A percentile compares a stretch with the other conserved stretches of the same genome.
phyloP scores from a whole-genome alignment of 2,329 filamentous ascomycete species.

The Fusarium xylarioides region DNA sequence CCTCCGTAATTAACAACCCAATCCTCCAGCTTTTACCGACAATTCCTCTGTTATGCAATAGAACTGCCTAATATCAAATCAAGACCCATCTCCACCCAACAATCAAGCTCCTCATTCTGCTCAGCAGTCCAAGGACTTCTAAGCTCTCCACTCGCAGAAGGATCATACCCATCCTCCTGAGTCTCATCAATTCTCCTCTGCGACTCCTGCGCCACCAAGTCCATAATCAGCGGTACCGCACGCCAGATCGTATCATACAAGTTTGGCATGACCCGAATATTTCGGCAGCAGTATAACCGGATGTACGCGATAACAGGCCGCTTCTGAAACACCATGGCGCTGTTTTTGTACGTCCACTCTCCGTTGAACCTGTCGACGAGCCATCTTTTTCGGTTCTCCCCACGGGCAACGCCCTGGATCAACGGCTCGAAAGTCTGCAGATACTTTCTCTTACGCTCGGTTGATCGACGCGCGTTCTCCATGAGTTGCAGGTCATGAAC shows the following conservation, averaged over 20 bases:
- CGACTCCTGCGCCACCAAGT: background rate
- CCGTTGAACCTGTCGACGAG: background rate
- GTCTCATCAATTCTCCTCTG: background rate
- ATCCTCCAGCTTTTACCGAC: background rate
- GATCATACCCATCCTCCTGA: background rate
- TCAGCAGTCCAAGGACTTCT: background rate
- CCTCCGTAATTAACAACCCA: no score
- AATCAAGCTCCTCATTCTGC: background rate
- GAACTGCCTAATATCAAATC: background rate
- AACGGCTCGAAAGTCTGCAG: background rate
- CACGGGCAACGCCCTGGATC: no score
- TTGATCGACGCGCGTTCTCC: background rate
- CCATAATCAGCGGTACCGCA: background rate
- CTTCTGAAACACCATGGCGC: accelerated
- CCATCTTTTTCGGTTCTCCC: background rate
- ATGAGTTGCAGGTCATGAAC: background rate
- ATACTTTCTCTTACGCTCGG: no score
- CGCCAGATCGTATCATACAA: background rate
- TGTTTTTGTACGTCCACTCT: background rate
- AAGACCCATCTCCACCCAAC: no score
- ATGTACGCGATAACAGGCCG: accelerated
- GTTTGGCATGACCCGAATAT: background rate
- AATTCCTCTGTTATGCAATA: background rate
- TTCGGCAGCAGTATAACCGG: background rate
- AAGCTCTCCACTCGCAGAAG: accelerated